These are phyloP conservation scores for Trypanosomatidae sp. DNA, from an alignment of 208 protist genomes.

Conservation along the genomic window DNA sequence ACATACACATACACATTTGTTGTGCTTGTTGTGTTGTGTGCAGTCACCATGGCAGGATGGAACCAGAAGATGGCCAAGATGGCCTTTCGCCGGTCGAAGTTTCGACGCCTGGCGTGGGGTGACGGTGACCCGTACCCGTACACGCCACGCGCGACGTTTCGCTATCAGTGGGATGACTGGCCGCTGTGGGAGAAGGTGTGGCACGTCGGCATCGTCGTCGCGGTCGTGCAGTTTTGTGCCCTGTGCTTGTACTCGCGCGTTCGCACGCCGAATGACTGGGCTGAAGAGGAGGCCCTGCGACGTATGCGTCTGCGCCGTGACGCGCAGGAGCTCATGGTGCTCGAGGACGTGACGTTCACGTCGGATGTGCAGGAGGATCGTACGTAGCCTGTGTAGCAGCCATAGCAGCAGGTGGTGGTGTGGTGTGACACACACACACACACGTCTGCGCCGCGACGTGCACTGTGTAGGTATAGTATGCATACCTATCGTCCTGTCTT, in stretches of 20 bases:
- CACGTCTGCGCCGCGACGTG: constrained; percentile 14
- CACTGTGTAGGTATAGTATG: constrained; percentile 13
- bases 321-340: constrained; percentile 82
- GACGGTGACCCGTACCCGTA: constrained; percentile 85
- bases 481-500: too few species aligned
- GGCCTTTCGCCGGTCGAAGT: constrained; percentile 80
- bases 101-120: constrained; percentile 78
- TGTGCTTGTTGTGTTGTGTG: background rate
- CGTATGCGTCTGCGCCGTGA: constrained; percentile 82
- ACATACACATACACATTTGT: background rate
- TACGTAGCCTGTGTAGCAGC: constrained; percentile 7
- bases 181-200: constrained; percentile 85
- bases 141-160: constrained; percentile 79
- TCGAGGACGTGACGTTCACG: constrained; percentile 68
- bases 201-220: constrained; percentile 46
- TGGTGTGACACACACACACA: constrained; percentile 19
- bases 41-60: constrained; percentile 41
- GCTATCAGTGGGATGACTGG: constrained; percentile 87
- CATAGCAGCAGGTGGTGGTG: background rate
- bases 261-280: constrained; percentile 81
- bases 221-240: constrained; percentile 52
- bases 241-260: constrained; percentile 81
- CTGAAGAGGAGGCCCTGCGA: constrained; percentile 76
- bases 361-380: constrained; percentile 71
- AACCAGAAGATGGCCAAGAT: constrained; percentile 87